Evolutionary conservation across 768 basidiomycete genomes (phyloP), one percentile per base, ranked within the genome.

Genomic region (Phanerodontia chrysosporium): DNA sequence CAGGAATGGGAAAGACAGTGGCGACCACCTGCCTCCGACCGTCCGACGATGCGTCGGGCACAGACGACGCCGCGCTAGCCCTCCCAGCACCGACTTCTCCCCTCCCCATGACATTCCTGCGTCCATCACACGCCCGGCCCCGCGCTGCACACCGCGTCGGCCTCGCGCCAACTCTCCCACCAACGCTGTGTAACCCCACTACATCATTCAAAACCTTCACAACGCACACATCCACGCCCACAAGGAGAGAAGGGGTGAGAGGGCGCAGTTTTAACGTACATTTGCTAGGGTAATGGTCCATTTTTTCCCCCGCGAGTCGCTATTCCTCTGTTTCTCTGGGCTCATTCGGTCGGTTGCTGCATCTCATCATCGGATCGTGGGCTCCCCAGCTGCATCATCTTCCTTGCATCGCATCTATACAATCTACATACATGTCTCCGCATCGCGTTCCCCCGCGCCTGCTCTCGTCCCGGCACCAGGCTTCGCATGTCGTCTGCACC

Each of bases 1-100:
- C 66, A 69, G 60, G 70, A 71, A 51, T 71, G 70, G 70, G 68
- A 71, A 63, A 58, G 63, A 46, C 64, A 66, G 57, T 71, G 68
- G 68, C 66, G 66, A 4, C 64, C 62, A 3, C 62, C 58, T 4
- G 32, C 28, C 30, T 42, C 24, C 1, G 58, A 60, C 39, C 53
- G 54, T 27, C 59, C 59, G 4, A n/a, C 48, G 46, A 51, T 56
- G 54, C 59, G 59, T n/a, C 53, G 59, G 6, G 46, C 35, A 30
- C 54, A 56, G 49, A 60, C 59, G 2, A 60, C 59, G 4, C 58
- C 58, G 18, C 35, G 53, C 13, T 60, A 60, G 49, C 24, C 55
- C 27, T 24, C 49, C 62, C 52, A 54, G 58, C 29, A 21, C 48
- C n/a, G n/a, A 60, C 59, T 64, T 28, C 62, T 63, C 45, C 55